phyloP scores from a whole-genome alignment of 2,329 filamentous ascomycete genomes.

The Harringtonia aguacate region DNA sequence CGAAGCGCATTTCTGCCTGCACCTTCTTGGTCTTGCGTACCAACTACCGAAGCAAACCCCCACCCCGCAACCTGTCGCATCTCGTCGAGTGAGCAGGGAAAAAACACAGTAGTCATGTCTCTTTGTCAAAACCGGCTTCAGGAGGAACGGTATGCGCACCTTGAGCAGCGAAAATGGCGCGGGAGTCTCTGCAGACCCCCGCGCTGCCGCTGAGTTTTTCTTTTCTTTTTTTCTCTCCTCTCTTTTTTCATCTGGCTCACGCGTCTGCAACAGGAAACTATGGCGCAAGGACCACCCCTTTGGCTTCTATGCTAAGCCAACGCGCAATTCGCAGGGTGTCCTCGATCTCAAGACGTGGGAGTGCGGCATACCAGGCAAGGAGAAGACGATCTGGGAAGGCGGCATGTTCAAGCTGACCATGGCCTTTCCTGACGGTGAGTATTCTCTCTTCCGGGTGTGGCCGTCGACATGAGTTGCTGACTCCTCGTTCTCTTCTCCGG shows the following conservation, averaged over 20 bases:
- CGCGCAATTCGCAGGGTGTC: slow-evolving; percentile 66
- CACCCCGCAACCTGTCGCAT: background rate
- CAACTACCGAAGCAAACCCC: background rate
- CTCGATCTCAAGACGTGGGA: slow-evolving; percentile 95
- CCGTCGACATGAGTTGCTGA: too few relatives aligned
- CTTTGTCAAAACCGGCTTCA: slow-evolving; percentile 80
- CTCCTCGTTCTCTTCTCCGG: too few relatives aligned
- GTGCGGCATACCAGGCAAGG: slow-evolving; percentile 89
- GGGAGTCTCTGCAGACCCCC: background rate
- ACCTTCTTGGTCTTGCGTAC: too few relatives aligned
- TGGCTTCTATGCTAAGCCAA: slow-evolving; percentile 88
- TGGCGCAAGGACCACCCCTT: slow-evolving; percentile 97
- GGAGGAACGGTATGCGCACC: slow-evolving; percentile 63
- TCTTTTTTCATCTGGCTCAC: background rate
- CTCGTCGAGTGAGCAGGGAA: too few relatives aligned
- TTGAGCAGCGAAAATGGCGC: too few relatives aligned
- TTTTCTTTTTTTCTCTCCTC: background rate
- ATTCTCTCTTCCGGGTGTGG: too few relatives aligned
- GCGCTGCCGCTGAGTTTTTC: background rate
- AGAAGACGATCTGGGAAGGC: slow-evolving; percentile 97
- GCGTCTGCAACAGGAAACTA: slow-evolving; percentile 65
- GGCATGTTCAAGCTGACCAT: slow-evolving; percentile 92
- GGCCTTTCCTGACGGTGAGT: slow-evolving; percentile 81
- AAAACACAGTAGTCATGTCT: slow-evolving; percentile 47
- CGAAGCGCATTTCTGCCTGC: too few relatives aligned